Percentiles rank a stretch among this genome's conserved stretches.
These are phyloP conservation scores for Nitzschia sp. DNA, from an alignment of 108 stramenopile genomes.

Conservation along the genomic window DNA sequence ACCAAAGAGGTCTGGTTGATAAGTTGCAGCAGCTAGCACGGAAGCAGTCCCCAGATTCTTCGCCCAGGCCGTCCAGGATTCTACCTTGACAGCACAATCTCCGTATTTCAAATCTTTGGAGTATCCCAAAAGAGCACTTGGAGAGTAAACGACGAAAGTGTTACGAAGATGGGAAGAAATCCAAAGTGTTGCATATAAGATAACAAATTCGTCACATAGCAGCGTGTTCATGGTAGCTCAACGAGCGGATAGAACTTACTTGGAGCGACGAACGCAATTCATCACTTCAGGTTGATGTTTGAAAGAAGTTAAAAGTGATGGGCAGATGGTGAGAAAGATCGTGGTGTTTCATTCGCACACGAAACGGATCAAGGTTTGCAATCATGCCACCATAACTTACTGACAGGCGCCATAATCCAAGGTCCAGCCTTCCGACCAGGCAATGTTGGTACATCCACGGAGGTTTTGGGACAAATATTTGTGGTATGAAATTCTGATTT, in stretches of 20 bases:
- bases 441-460: conserved; percentile 5
- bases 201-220: not conserved
- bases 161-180: not conserved
- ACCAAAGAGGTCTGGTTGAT: conserved; percentile 16
- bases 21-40: conserved; percentile 22
- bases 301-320: not conserved
- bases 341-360: not conserved
- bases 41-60: not conserved
- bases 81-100: conserved; percentile 17
- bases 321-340: not conserved
- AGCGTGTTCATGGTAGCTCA: not conserved
- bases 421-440: conserved; percentile 25
- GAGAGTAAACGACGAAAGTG: not conserved
- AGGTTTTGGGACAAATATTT: conserved; percentile 29
- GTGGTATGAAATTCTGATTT: conserved; percentile 30
- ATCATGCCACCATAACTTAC: conserved; percentile 12
- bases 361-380: no score
- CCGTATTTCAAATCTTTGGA: conserved; percentile 26
- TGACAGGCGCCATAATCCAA: conserved; percentile 47
- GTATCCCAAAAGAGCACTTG: conserved; percentile 32
- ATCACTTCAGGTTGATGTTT: no score
- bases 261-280: conserved; percentile 39
- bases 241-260: conserved; percentile 11
- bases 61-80: conserved; percentile 12
- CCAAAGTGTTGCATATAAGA: not conserved